A percentile compares a stretch with the other conserved stretches of the same genome.
Conservation (phyloP, 1,139 yeast genomes). For the Eremothecium sinecaudum region DNA sequence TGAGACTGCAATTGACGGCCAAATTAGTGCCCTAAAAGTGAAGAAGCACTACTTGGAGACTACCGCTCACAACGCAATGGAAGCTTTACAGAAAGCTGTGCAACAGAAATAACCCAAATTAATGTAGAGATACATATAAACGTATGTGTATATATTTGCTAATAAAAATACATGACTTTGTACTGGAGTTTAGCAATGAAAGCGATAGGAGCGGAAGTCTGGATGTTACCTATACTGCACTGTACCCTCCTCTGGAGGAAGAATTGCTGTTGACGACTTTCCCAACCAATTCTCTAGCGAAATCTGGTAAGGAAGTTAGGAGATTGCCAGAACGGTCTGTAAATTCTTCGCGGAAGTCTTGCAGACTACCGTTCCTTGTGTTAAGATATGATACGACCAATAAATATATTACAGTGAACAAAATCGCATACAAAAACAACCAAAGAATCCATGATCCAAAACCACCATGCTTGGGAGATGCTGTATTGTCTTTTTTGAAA, state of each 20-base stretch:
- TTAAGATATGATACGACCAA: constrained; percentile 71
- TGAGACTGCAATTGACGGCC: constrained; percentile 46
- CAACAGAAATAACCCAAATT: neutral
- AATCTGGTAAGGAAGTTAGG: constrained; percentile 57
- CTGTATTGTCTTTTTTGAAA: constrained; percentile 24
- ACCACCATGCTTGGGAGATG: constrained; percentile 13
- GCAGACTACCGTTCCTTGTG: constrained; percentile 35
- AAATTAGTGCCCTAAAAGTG: constrained; percentile 50
- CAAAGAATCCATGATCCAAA: constrained; percentile 71
- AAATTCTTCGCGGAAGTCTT: constrained; percentile 54
- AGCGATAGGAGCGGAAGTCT: constrained; percentile 3
- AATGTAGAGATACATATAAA: constrained; percentile 4
- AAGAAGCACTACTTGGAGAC: constrained; percentile 67
- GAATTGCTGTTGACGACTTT: constrained; percentile 54
- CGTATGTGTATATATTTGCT: constrained; percentile 2
- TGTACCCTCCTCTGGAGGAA: constrained; percentile 65
- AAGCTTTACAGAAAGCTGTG: constrained; percentile 42
- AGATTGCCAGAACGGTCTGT: constrained; percentile 58
- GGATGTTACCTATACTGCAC: constrained; percentile 54
- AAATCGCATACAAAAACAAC: constrained; percentile 56
- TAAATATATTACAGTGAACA: constrained; percentile 62
- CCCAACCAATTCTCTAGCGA: constrained; percentile 56
- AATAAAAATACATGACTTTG: constrained; percentile 6
- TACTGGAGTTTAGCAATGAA: constrained; percentile 2
- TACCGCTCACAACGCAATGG: constrained; percentile 64